Evolutionary conservation across 1,284 basidiomycete genomes (phyloP).

Genomic region (Malassezia japonica): DNA sequence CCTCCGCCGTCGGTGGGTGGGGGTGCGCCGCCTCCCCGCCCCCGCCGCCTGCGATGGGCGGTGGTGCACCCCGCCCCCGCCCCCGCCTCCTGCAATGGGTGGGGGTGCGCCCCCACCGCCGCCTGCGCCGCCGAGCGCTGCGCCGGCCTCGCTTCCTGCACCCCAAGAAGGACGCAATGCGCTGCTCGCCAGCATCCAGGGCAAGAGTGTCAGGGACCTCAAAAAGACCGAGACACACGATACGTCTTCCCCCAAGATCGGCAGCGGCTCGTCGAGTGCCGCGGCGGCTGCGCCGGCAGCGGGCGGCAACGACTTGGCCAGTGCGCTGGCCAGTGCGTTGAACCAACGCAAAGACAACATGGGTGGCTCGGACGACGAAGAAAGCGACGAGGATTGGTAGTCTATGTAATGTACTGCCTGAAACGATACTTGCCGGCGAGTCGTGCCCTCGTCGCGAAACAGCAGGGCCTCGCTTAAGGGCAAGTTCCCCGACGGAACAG

Average conservation of each 20-base stretch:
- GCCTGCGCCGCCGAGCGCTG: constrained; percentile 48
- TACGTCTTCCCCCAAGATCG: neutral
- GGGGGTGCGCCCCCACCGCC: constrained; percentile 26
- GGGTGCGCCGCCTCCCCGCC: constrained; percentile 10
- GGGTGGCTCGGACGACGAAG: constrained; percentile 79
- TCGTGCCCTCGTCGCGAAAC: too few species aligned
- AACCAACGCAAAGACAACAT: constrained; percentile 75
- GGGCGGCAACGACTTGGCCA: constrained; percentile 57
- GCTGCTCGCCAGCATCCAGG: constrained; percentile 61
- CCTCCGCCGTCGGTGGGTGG: neutral
- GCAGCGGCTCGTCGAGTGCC: constrained; percentile 16
- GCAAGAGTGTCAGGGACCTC: constrained; percentile 62
- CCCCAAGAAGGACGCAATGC: constrained; percentile 51
- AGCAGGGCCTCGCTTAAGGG: too few species aligned
- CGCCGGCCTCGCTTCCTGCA: constrained; percentile 17
- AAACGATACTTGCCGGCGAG: too few species aligned
- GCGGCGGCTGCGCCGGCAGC: constrained; percentile 13
- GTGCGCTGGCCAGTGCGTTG: constrained; percentile 60
- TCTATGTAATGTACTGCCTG: too few species aligned
- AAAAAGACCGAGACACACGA: constrained; percentile 55
- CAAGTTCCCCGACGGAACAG: too few species aligned
- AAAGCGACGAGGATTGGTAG: constrained; percentile 52
- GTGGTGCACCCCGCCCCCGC: neutral
- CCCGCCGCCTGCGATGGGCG: neutral
- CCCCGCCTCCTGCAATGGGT: constrained; percentile 20